A percentile compares a stretch with the other conserved stretches of the same genome.
Conservation (phyloP, 2,329 filamentous ascomycete genomes). For the Paracoccidioides lutzii region DNA sequence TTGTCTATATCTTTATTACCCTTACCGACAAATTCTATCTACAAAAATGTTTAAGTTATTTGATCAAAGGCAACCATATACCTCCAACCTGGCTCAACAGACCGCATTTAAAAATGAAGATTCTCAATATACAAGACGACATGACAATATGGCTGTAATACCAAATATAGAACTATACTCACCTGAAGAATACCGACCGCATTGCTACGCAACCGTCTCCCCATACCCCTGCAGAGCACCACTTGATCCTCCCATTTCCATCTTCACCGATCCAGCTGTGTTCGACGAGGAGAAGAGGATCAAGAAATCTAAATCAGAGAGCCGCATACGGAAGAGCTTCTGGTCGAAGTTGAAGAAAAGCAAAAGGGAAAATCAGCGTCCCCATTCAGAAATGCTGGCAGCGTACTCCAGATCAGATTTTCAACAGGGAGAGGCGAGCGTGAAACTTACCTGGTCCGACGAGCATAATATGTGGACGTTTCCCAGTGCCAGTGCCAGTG, state of each 20-base stretch:
- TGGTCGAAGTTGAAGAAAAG: slow-evolving; percentile 6
- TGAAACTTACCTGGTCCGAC: slow-evolving; percentile 9
- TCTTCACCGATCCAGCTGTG: neutral
- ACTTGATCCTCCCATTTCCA: neutral
- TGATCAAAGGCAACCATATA: neutral
- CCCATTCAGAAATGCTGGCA: neutral
- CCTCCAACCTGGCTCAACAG: neutral
- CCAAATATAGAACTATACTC: neutral
- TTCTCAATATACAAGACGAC: neutral
- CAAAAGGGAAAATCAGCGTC: neutral
- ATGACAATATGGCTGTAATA: neutral
- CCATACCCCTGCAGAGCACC: neutral
- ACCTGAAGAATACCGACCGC: neutral
- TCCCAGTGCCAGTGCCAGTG: neutral
- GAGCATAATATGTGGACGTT: slow-evolving; percentile 12
- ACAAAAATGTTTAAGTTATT: neutral
- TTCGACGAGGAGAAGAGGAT: neutral
- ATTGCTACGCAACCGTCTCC: neutral
- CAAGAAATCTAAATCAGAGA: slow-evolving; percentile 4
- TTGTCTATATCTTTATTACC: neutral
- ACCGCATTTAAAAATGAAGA: neutral
- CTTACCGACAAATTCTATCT: too few relatives aligned
- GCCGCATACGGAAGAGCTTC: slow-evolving; percentile 5
- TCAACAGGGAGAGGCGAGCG: slow-evolving; percentile 5
- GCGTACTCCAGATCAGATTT: slow-evolving; percentile 1